Conservation (phyloP, 331 rosid species). For the Cydonia oblonga region DNA sequence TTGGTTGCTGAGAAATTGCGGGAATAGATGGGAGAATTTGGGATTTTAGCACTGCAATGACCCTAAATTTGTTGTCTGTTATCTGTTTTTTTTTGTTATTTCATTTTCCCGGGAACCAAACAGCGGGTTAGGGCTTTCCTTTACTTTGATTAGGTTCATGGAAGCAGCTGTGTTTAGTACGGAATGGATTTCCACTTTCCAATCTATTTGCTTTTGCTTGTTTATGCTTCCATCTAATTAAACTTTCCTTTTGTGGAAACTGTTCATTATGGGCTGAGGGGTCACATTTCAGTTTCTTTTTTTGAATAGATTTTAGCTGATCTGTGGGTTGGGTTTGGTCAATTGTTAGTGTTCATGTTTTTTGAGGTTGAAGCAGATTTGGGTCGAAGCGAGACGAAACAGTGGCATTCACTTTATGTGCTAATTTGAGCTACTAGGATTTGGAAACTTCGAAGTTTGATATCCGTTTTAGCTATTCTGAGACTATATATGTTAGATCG, state of each 20-base stretch:
- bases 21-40: conserved; percentile 2
- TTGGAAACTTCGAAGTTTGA: background rate
- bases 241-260: conserved; percentile 4
- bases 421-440: background rate
- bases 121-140: conserved; percentile 13
- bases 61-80: background rate
- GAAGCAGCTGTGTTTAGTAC: conserved; percentile 8
- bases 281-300: background rate
- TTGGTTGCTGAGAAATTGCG: conserved; percentile 13
- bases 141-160: conserved; percentile 6
- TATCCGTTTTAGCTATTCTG: background rate
- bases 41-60: conserved; percentile 9
- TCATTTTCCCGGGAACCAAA: conserved; percentile 2
- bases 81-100: background rate
- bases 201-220: background rate
- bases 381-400: background rate
- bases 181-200: background rate
- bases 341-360: background rate
- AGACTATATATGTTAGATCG: conserved; percentile 9
- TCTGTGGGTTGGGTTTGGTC: conserved; percentile 14
- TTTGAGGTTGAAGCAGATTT: conserved; percentile 8
- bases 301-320: conserved; percentile 6
- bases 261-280: conserved; percentile 9
- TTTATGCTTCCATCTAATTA: background rate
- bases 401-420: background rate